Conservation (phyloP, 2,329 filamentous ascomycete species). For the Cladosporium sp. region DNA sequence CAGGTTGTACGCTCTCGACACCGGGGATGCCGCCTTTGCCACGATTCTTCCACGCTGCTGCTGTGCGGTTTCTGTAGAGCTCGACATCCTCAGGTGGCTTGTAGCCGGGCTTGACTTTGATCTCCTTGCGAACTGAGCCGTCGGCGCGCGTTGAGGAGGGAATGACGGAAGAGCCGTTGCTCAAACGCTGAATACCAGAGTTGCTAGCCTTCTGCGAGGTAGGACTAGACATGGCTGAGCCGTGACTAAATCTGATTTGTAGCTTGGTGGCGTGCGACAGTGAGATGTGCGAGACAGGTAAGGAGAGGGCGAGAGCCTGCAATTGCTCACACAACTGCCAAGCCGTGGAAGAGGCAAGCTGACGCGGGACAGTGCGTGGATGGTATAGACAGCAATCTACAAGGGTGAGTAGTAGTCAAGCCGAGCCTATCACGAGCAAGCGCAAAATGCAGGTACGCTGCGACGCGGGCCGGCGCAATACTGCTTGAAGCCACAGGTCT, state of each 20-base stretch:
- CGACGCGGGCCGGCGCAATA: no score
- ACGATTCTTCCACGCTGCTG: conserved; percentile 77
- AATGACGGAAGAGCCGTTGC: conserved; percentile 79
- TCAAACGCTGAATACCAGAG: conserved; percentile 63
- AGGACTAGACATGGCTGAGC: not conserved
- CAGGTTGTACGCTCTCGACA: conserved; percentile 53
- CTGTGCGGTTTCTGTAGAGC: conserved; percentile 88
- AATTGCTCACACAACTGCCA: no score
- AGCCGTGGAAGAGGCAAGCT: not conserved
- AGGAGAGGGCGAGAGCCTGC: no score
- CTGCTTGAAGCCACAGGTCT: no score
- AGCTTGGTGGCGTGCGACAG: not conserved
- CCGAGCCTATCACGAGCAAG: not conserved
- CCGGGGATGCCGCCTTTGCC: conserved; percentile 69
- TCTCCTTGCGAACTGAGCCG: conserved; percentile 87
- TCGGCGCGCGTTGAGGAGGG: conserved; percentile 82
- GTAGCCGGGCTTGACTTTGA: conserved; percentile 90
- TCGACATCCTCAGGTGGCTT: conserved; percentile 92
- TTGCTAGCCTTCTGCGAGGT: conserved; percentile 23
- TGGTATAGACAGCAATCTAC: not conserved
- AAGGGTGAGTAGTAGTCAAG: not conserved
- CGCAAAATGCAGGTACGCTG: conserved; percentile 1
- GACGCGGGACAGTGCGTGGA: not conserved
- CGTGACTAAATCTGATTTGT: not conserved
- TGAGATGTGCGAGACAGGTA: not conserved